Conservation (phyloP, 305 asterid genomes). For the Fraxinus nigra region DNA sequence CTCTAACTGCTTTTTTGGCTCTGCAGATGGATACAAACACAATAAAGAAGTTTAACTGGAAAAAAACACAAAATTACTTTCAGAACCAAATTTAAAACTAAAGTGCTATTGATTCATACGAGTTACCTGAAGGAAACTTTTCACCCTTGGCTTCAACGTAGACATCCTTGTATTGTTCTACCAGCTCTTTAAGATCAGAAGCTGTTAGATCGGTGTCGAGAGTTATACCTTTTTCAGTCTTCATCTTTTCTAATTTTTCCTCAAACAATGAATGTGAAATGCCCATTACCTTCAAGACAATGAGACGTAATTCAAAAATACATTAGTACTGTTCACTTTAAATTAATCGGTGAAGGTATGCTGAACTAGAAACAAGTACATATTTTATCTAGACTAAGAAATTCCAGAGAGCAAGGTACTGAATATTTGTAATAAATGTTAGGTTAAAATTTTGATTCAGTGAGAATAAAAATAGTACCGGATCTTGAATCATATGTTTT, state of each 20-base stretch:
- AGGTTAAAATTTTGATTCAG: background rate
- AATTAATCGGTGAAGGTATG: background rate
- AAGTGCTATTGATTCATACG: background rate
- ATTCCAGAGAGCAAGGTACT: background rate
- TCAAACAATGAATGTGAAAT: constrained; percentile 81
- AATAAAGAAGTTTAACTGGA: background rate
- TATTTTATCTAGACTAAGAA: background rate
- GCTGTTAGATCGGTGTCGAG: constrained; percentile 85
- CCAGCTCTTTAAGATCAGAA: constrained; percentile 77
- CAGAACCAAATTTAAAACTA: background rate
- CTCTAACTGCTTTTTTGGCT: constrained; percentile 83
- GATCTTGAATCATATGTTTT: background rate
- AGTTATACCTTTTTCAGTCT: constrained; percentile 47
- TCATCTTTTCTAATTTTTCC: constrained; percentile 73
- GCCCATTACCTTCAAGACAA: constrained; percentile 70
- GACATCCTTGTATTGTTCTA: constrained; percentile 81
- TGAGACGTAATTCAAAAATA: background rate
- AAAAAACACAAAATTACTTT: background rate
- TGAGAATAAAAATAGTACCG: background rate
- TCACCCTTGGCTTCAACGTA: constrained; percentile 74
- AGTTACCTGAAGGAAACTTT: constrained; percentile 83
- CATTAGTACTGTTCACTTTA: background rate
- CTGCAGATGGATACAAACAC: constrained; percentile 29
- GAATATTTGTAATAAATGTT: background rate
- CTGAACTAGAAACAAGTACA: background rate